These are phyloP conservation scores for Talaromyces piceae DNA, from an alignment of 2,329 filamentous ascomycete species.

Conservation along the genomic window DNA sequence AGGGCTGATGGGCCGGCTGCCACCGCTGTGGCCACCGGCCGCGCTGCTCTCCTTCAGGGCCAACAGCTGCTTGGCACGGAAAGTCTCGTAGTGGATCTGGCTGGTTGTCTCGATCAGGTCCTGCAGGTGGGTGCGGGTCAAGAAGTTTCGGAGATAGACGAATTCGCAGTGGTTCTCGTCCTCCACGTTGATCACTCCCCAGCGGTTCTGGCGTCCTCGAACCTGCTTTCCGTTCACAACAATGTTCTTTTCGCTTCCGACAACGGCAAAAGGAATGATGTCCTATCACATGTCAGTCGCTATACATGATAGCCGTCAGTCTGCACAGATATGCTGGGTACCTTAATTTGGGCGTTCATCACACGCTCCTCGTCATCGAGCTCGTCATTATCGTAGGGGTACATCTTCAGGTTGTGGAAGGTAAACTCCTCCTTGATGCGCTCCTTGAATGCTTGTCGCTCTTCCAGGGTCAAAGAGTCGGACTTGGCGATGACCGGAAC, in stretches of 20 bases:
- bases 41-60: conserved; percentile 97
- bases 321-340: conserved; percentile 37
- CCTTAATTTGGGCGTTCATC: conserved; percentile 95
- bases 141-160: conserved; percentile 95
- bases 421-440: conserved; percentile 99
- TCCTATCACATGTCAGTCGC: conserved; percentile 49
- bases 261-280: conserved; percentile 93
- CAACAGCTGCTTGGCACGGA: conserved; percentile 97
- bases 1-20: conserved; percentile 90
- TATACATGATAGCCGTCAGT: conserved; percentile 23
- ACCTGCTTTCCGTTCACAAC: conserved; percentile 97
- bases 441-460: conserved; percentile 95
- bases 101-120: conserved; percentile 98
- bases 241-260: conserved; percentile 96
- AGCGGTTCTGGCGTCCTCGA: conserved; percentile 94
- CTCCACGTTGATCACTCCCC: conserved; percentile 99
- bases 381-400: conserved; percentile 98
- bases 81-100: conserved; percentile 99
- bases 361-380: conserved; percentile 93
- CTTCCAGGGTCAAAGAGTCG: conserved; percentile 90
- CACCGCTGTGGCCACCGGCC: conserved; percentile 53
- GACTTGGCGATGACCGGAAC: conserved; percentile 98
- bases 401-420: conserved; percentile 99
- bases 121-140: conserved; percentile 95
- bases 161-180: conserved; percentile 99